These are phyloP conservation scores for Penicillium goetzii DNA, from an alignment of 495 filamentous ascomycete species.

Conservation along the genomic window DNA sequence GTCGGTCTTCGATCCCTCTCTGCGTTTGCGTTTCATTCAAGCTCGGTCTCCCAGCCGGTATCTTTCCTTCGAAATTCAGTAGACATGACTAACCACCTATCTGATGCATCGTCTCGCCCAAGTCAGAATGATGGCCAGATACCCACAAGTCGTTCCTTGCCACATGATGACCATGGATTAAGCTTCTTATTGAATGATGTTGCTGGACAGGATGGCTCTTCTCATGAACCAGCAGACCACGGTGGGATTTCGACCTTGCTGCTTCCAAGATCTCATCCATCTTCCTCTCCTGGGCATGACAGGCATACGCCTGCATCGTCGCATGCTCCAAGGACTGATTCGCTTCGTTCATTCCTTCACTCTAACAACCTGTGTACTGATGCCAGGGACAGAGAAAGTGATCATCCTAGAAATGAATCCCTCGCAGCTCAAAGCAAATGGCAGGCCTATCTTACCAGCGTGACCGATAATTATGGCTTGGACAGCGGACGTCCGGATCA, in stretches of 20 bases:
- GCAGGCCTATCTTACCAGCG: conserved; percentile 46
- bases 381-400: conserved; percentile 8
- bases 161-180: conserved; percentile 17
- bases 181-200: background rate
- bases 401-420: conserved; percentile 18
- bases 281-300: conserved; percentile 10
- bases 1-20: conserved; percentile 38
- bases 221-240: background rate
- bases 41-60: conserved; percentile 38
- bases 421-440: conserved; percentile 41
- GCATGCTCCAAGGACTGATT: conserved; percentile 10
- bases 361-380: conserved; percentile 8
- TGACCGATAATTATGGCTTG: conserved; percentile 61
- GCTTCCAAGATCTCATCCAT: conserved; percentile 8
- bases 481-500: conserved; percentile 70
- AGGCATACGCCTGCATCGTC: conserved; percentile 12
- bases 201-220: background rate
- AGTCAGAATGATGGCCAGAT: conserved; percentile 14
- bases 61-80: conserved; percentile 43
- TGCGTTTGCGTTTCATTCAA: conserved; percentile 37
- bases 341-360: conserved; percentile 11
- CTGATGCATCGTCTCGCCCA: conserved; percentile 13
- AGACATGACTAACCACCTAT: conserved; percentile 17
- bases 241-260: conserved; percentile 10
- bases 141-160: conserved; percentile 1